Evolutionary conservation across 129 eudicot species (phyloP), one percentile per base, ranked within the genome.

Genomic region (Pulicaria dysenterica): DNA sequence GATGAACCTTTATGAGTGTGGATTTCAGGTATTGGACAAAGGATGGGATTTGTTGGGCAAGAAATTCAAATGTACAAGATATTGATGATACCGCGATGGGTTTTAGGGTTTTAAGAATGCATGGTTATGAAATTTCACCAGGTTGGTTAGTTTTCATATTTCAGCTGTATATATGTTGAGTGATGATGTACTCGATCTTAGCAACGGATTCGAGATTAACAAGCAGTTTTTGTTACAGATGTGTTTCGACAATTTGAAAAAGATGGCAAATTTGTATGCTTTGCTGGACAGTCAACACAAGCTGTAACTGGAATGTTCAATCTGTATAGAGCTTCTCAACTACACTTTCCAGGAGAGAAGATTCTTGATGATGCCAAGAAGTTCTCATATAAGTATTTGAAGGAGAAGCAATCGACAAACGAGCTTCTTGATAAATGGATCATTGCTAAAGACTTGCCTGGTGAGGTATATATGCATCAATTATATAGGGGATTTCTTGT

Each of bases 11-110:
- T 24, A 24, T 24, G 31, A 24, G 31, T 24, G 31, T 24, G 10
- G 6, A n/a, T 39, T 79, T 58, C 77, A 92, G 96, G 55, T 78
- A 84, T 79, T 91, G 94, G 96, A 86, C 96, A 0, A 70, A 81
- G 6, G 57, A 77, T 14, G 99, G 99, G 63, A 95, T 95, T 11
- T 91, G 97, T 61, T 91, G 97, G 99, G 99, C 97, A 7, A 88
- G 86, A 77, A 88, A 91, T 46, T 81, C 96, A 7, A 73, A 65
- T 10, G 94, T 95, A 58, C 94, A 91, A 69, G 99, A 95, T 78
- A 82, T 91, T 42, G 99, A 95, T 72, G 99, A 91, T 80, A 95
- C 97, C 10, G 96, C 97, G 1, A 95, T 95, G 99, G 99, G 80
- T 19, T 95, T 95, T 81, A 82, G 99, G 79, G 75, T 95, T 12